These are phyloP conservation scores for Quercus gilva DNA, from an alignment of 306 rosid genomes.

Conservation along the genomic window DNA sequence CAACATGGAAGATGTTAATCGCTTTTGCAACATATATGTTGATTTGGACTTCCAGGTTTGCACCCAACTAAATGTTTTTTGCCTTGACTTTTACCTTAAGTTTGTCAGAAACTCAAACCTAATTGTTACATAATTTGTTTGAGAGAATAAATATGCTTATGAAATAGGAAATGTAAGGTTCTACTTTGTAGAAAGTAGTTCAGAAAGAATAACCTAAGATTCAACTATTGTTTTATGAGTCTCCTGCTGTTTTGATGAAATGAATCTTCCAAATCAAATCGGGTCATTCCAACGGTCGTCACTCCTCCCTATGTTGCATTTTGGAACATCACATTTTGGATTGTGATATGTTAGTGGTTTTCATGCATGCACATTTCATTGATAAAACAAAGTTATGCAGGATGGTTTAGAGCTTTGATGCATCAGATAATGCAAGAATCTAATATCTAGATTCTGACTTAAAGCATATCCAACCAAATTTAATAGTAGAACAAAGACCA, in stretches of 20 bases:
- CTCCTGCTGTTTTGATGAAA: background rate
- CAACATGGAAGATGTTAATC: slow-evolving; percentile 73
- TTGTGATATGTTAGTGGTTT: background rate
- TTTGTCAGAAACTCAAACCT: background rate
- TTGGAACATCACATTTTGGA: background rate
- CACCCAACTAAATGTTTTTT: slow-evolving; percentile 1
- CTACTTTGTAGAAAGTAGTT: background rate
- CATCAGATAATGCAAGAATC: background rate
- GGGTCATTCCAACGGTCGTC: background rate
- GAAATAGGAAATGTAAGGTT: background rate
- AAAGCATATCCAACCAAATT: background rate
- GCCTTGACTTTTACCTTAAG: slow-evolving; percentile 4
- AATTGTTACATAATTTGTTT: background rate
- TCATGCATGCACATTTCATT: background rate
- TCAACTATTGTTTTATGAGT: background rate
- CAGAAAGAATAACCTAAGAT: background rate
- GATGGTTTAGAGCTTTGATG: background rate
- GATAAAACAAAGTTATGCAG: background rate
- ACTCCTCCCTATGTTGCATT: background rate
- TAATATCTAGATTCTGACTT: background rate
- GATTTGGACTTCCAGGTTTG: slow-evolving; percentile 80
- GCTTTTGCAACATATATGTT: slow-evolving; percentile 76
- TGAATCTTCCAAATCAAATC: background rate
- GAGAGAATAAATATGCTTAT: background rate
- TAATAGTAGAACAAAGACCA: no score